These are phyloP conservation scores for Gossypium mustelinum DNA, from an alignment of 345 rosid genomes.

Conservation along the genomic window DNA sequence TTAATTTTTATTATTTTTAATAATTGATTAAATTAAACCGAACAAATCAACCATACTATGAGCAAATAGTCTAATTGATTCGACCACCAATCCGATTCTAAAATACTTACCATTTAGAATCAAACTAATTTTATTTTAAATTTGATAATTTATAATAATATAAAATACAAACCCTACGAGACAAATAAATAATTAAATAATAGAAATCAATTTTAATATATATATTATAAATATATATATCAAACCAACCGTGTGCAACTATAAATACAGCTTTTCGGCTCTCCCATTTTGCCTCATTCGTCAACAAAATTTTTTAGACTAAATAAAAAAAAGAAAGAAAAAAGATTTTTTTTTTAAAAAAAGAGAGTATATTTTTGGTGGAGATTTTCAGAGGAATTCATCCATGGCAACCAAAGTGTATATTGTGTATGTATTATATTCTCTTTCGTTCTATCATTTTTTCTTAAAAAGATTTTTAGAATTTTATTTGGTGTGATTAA, in stretches of 20 bases:
- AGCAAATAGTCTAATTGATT: no score
- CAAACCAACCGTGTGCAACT: constrained; percentile 19
- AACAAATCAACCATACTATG: rapidly evolving
- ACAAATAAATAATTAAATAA: background rate
- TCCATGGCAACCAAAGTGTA: constrained; percentile 68
- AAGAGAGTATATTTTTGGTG: background rate
- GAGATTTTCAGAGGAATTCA: constrained; percentile 7
- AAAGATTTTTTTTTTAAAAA: background rate
- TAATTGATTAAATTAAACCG: no score
- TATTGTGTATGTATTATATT: constrained; percentile 55
- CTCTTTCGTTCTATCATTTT: constrained; percentile 3
- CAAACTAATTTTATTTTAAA: background rate
- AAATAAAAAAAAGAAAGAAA: background rate
- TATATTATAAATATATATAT: no score
- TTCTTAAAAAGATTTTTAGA: background rate
- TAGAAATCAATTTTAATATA: background rate
- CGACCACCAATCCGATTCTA: no score
- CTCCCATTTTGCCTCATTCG: constrained; percentile 19
- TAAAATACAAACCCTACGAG: background rate
- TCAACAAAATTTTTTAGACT: constrained; percentile 13
- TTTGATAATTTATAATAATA: background rate
- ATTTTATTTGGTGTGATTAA: background rate
- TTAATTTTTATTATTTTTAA: no score
- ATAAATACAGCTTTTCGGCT: constrained; percentile 34
- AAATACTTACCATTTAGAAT: background rate